These are phyloP conservation scores for Ophiocordyceps sinensis DNA, from an alignment of 2,329 filamentous ascomycete species.

Conservation along the genomic window DNA sequence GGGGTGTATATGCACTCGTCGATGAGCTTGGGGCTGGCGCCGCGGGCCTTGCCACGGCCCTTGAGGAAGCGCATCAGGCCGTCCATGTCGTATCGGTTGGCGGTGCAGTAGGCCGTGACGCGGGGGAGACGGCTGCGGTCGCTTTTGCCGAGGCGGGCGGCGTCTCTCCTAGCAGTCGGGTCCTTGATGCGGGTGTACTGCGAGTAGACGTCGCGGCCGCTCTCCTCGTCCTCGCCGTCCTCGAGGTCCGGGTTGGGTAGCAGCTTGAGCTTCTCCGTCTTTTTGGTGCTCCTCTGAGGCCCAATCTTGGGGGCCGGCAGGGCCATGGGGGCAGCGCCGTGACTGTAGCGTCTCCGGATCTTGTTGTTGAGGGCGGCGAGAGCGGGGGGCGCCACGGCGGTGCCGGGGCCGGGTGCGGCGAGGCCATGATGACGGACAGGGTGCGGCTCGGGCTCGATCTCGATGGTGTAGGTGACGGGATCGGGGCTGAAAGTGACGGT, in stretches of 20 bases:
- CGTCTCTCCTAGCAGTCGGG: slow-evolving; percentile 80
- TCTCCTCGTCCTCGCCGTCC: slow-evolving; percentile 71
- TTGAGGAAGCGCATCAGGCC: slow-evolving; percentile 84
- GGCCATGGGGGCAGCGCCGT: slow-evolving; percentile 35
- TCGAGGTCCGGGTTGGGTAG: slow-evolving; percentile 79
- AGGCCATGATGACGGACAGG: slow-evolving; percentile 12
- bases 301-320: slow-evolving; percentile 55
- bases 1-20: slow-evolving; percentile 97
- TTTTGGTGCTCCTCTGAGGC: slow-evolving; percentile 88
- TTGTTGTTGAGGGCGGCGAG: slow-evolving; percentile 77
- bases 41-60: slow-evolving; percentile 60
- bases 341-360: slow-evolving; percentile 72
- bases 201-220: slow-evolving; percentile 87
- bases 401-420: slow-evolving; percentile 16
- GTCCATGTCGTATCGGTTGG: slow-evolving; percentile 82
- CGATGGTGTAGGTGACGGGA: slow-evolving; percentile 46
- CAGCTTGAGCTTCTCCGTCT: slow-evolving; percentile 93
- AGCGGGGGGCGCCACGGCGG: slow-evolving; percentile 35
- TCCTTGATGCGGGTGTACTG: slow-evolving; percentile 98
- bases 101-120: slow-evolving; percentile 94
- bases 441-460: slow-evolving; percentile 30
- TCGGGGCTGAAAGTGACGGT: slow-evolving; percentile 69
- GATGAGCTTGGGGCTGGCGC: slow-evolving; percentile 78
- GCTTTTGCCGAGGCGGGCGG: slow-evolving; percentile 82
- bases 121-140: slow-evolving; percentile 76